These are phyloP conservation scores for Colletotrichum noveboracense DNA, from an alignment of 2,329 filamentous ascomycete genomes.

Conservation along the genomic window DNA sequence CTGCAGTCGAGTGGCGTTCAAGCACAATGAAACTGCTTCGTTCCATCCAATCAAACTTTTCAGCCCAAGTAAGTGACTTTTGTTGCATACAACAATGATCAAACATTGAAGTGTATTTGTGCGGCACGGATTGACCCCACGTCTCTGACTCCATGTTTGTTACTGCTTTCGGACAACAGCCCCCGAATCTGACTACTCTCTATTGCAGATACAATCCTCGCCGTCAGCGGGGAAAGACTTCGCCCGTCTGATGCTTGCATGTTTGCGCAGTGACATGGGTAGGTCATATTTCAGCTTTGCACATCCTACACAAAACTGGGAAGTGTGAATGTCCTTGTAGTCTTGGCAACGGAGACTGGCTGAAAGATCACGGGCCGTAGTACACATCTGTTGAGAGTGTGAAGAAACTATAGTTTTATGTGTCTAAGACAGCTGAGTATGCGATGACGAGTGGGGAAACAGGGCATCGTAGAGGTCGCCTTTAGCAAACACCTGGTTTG, in stretches of 20 bases:
- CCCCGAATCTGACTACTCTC: background rate
- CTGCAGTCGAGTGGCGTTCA: background rate
- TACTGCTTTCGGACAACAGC: background rate
- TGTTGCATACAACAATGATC: background rate
- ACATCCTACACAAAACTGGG: background rate
- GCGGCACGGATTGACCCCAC: background rate
- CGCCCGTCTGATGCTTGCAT: background rate
- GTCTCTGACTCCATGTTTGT: rapidly evolving
- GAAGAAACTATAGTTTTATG: background rate
- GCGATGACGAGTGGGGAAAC: too few relatives aligned
- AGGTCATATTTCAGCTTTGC: background rate
- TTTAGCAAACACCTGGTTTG: too few relatives aligned
- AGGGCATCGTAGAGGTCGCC: too few relatives aligned
- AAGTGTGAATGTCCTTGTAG: too few relatives aligned
- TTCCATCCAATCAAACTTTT: rapidly evolving
- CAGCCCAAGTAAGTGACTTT: background rate
- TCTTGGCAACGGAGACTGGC: background rate
- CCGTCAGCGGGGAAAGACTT: background rate
- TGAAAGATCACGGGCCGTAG: background rate
- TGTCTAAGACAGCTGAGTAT: background rate
- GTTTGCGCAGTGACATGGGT: background rate
- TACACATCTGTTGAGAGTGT: background rate
- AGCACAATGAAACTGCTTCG: background rate
- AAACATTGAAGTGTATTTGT: background rate
- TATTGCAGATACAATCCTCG: background rate